These are phyloP conservation scores for Penicillium canescens DNA, from an alignment of 495 filamentous ascomycete species.

Conservation along the genomic window DNA sequence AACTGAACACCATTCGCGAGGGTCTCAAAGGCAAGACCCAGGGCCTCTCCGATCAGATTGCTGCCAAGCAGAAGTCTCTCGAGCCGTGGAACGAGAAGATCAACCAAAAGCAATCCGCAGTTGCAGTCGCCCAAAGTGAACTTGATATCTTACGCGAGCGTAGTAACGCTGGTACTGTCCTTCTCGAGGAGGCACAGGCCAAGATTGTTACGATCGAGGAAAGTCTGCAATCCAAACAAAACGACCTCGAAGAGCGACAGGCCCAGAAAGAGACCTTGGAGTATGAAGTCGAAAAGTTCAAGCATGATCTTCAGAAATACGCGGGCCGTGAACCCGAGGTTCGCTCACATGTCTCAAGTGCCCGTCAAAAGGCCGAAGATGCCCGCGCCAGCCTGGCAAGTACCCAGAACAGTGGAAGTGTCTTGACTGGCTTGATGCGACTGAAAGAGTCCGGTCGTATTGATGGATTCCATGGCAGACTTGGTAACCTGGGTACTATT, in stretches of 20 bases:
- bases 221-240: slow-evolving; percentile 64
- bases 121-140: slow-evolving; percentile 93
- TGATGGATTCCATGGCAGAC: slow-evolving; percentile 91
- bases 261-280: slow-evolving; percentile 69
- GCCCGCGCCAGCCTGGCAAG: slow-evolving; percentile 84
- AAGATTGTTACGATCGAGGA: slow-evolving; percentile 76
- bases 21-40: slow-evolving; percentile 93
- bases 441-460: slow-evolving; percentile 95
- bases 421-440: slow-evolving; percentile 86
- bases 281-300: slow-evolving; percentile 69
- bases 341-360: slow-evolving; percentile 77
- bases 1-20: slow-evolving; percentile 77
- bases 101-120: slow-evolving; percentile 89
- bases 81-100: slow-evolving; percentile 97
- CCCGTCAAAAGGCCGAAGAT: slow-evolving; percentile 92
- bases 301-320: slow-evolving; percentile 70
- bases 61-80: slow-evolving; percentile 86
- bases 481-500: slow-evolving; percentile 94
- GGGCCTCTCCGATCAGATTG: slow-evolving; percentile 87
- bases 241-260: slow-evolving; percentile 74
- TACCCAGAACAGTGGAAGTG: slow-evolving; percentile 89
- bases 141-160: slow-evolving; percentile 87
- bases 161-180: slow-evolving; percentile 79
- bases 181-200: slow-evolving; percentile 78
- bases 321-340: slow-evolving; percentile 75